Base-by-base conservation (phyloP, 106 monocot genomes). In the Agapanthus africanus region DNA sequence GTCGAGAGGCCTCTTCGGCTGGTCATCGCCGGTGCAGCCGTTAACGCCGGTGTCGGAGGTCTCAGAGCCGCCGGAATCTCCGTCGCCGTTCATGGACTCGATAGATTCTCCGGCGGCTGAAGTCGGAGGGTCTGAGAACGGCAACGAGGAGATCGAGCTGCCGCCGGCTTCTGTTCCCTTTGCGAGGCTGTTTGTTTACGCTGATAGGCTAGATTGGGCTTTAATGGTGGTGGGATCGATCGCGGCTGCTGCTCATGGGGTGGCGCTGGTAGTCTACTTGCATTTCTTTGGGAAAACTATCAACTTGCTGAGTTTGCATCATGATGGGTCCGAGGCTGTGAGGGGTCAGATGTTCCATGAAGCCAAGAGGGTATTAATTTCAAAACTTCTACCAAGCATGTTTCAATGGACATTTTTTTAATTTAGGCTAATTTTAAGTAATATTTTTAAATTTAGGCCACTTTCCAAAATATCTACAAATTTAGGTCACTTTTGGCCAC, bases 41-140 rank as follows among this genome's bases (percentile, higher is more conserved):
- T 65, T 87, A 65, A 87, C 87, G 66, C 87, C 87, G 49, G 87
- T 83, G 26, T 83, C 87, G 37, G 87, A 87, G 78, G 87, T 87
- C 23, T 83, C 87, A 31, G 83, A 87, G 68, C 87, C 87, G 32
- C 87, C 87, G 52, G 87, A 87, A 30, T 87, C 83, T 25, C 83
- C 83, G 63, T 83, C 78, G 33, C 83, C 83, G 60, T 83, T 71
- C 65, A 14, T 57, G 78, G 80, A 83, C 19, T 47, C 67, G 0
- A 71, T 25, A 23, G 65, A 88, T 40, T 50, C 69, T 4, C 59
- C 32, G 54, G n/a, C n/a, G n/a, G n/a, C n/a, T n/a, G n/a, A n/a
- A n/a, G 64, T 41, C 46, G 87, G 72, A 0, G 75, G 42, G 40
- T 50, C 56, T 3, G 63, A 54, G 34, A 34, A n/a, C 22, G 83